Conservation (phyloP, 139 green algal genomes). For the Pycnococcus provasolii region DNA sequence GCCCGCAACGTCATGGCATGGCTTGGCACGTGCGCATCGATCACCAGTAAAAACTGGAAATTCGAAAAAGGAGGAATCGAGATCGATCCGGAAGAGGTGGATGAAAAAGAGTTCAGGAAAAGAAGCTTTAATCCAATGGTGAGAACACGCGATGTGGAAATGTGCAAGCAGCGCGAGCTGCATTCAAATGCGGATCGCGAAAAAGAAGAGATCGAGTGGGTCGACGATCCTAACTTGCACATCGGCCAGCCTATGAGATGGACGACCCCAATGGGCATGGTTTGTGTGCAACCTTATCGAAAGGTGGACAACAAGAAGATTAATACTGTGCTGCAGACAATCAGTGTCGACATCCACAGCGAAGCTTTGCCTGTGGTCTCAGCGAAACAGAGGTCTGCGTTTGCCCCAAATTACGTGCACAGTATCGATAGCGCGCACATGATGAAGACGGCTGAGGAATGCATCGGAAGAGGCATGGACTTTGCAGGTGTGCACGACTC, state of each 20-base stretch:
- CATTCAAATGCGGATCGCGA: too few species aligned
- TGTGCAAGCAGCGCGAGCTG: too few species aligned
- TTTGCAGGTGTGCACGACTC: slow-evolving; percentile 94
- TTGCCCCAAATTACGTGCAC: slow-evolving; percentile 97
- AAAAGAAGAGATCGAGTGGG: too few species aligned
- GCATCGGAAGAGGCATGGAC: slow-evolving; percentile 41
- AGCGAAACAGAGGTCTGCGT: slow-evolving; percentile 68
- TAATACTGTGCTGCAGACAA: slow-evolving; percentile 46
- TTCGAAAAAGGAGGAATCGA: too few species aligned
- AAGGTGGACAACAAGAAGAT: slow-evolving; percentile 33
- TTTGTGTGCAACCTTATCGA: slow-evolving; percentile 83
- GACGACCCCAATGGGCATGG: slow-evolving; percentile 79
- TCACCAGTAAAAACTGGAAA: slow-evolving; percentile 26
- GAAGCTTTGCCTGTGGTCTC: slow-evolving; percentile 38
- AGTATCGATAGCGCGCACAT: slow-evolving; percentile 90
- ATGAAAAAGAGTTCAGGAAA: too few species aligned
- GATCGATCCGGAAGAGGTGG: too few species aligned
- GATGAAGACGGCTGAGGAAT: slow-evolving; percentile 87
- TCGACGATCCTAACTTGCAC: slow-evolving; percentile 11
- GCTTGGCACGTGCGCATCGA: slow-evolving; percentile 60
- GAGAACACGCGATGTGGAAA: too few species aligned
- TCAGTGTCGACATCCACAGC: slow-evolving; percentile 11
- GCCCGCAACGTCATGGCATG: slow-evolving; percentile 72
- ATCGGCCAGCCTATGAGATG: slow-evolving; percentile 53
- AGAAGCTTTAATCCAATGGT: too few species aligned